Evolutionary conservation across 805 yeast genomes (phyloP), one percentile per base, ranked within the genome.

Genomic region (Wickerhamiella vanderwaltii): DNA sequence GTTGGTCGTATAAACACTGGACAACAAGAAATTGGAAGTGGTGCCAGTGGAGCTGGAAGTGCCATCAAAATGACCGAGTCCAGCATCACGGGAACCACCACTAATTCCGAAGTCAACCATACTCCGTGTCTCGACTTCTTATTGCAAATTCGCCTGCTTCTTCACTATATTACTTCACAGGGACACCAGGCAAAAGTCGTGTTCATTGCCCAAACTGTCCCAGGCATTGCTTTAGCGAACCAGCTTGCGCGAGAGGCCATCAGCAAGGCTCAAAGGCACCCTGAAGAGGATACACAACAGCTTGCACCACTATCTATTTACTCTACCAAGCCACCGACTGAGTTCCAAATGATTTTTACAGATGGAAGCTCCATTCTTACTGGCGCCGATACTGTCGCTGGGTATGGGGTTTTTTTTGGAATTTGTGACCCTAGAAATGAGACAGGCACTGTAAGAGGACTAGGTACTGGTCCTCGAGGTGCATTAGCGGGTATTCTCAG

Each of bases 331-430:
- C 15, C 16, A 3, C 18, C 25, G 6, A 24, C 11, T 18, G 29
- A 40, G 24, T 26, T 19, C n/a, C 45, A 41, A 18, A 30, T 23
- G 9, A 42, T 45, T 6, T 45, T 22, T 15, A 45, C 45, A 4
- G 47, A 45, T 19, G 47, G 47, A 2, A 34, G 35, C 29, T 41
- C 47, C 3, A 35, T 35, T n/a, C 20, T 28, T 2, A 16, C 11
- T 11, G 39, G 35, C n/a, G 37, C 37, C 2, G 38, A 19, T 3
- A 37, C 42, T 3, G 24, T 29, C 9, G 47, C 47, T 1, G 47
- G 47, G n/a, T 45, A 45, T 19, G 45, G 47, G 15, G 43, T 45
- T 6, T 45, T 35, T 24, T 41, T 45, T 30, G 47, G 47, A 9
- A 20, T 33, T 11, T 41, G 39, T 15, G 47, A 45, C 23, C 43